Base-by-base conservation (phyloP, 1,284 basidiomycete genomes). In the Fistulinella staudtii region DNA sequence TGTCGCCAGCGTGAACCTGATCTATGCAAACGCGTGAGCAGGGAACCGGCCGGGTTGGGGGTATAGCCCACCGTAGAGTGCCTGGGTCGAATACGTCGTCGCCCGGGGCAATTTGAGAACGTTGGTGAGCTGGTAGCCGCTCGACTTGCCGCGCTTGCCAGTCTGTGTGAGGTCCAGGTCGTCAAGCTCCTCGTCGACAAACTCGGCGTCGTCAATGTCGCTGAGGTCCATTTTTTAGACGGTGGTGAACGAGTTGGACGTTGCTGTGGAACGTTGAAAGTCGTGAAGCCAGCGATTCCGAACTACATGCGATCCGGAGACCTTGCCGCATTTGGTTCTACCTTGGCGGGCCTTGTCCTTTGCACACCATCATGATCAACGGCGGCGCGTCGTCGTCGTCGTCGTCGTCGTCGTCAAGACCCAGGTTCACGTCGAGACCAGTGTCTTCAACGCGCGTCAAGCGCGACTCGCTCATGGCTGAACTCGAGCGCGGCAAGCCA, bases 1-100 rank as follows among this genome's bases (percentile, higher is more conserved):
- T 80, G 46, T 82, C 77, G 0, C 68, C 67, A 7, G 64, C 68
- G 31, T 72, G 61, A 24, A 87, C 76, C 56, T 85, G 80, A 45
- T 85, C 85, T 85, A 53, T 30, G 31, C 15, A 23, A 1, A 5
- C 9, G 4, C 47, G 34, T 22, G 23, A 43, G 6, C 3, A n/a
- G 13, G n/a, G n/a, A n/a, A n/a, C n/a, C 6, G 8, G 14, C 8
- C n/a, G 5, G 4, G 7, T 34, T 14, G 18, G 1, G 7, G 30
- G 22, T 3, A 22, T 4, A 17, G 36, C 36, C 18, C 17, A 84
- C 84, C 82, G 50, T 79, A 81, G 0, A 88, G 63, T 1, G 81
- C 69, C 51, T 82, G 76, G 0, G 82, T 76, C 1, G 82, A 80
- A 50, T 85, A 87, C 0, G 80, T 84, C 3, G 82, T 83, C 0